Evolutionary conservation across 148 eudicot species (phyloP).

Genomic region (Silene uniflora): DNA sequence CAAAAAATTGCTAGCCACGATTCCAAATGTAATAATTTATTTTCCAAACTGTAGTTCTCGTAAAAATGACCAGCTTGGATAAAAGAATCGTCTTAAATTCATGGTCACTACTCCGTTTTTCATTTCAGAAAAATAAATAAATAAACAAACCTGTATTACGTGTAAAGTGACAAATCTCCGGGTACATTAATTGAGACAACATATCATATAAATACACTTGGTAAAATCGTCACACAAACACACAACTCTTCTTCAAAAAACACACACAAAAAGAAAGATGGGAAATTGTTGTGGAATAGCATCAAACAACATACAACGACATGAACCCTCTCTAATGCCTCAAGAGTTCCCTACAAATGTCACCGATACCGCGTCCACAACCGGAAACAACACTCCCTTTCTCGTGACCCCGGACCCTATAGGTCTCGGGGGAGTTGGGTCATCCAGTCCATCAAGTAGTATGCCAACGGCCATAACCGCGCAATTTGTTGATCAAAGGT

Average conservation of each 20-base stretch:
- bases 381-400: neutral
- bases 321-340: neutral
- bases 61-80: too few relatives aligned
- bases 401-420: constrained; percentile 10
- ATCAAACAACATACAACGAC: constrained; percentile 5
- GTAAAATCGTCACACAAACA: neutral
- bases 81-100: too few relatives aligned
- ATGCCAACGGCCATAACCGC: neutral
- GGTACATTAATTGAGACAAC: too few relatives aligned
- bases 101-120: too few relatives aligned
- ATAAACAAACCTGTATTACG: too few relatives aligned
- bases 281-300: constrained; percentile 22
- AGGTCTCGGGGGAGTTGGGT: constrained; percentile 7
- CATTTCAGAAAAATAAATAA: too few relatives aligned
- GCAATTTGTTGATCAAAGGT: constrained; percentile 11
- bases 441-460: constrained; percentile 11
- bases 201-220: neutral
- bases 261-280: neutral
- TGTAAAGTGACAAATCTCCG: too few relatives aligned
- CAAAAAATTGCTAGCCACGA: too few relatives aligned
- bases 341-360: neutral
- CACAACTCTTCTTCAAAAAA: neutral
- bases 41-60: too few relatives aligned
- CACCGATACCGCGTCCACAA: neutral
- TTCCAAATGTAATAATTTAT: too few relatives aligned